A percentile compares a stretch with the other conserved stretches of the same genome.
Evolutionary conservation across 2,329 filamentous ascomycete species (phyloP).

Genomic region (Ceratocystis ficicola): DNA sequence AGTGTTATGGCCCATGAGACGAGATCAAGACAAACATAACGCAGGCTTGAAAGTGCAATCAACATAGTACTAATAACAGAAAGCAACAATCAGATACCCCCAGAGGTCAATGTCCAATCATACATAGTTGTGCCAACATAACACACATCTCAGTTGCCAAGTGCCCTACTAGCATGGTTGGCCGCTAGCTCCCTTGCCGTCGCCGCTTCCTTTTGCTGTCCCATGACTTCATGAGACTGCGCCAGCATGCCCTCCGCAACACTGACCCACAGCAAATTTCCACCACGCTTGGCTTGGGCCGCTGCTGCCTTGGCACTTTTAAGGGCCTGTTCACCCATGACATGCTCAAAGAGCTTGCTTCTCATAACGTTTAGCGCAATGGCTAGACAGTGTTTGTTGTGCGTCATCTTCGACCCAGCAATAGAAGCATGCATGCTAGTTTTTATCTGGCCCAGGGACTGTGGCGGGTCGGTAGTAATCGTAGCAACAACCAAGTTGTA

Average conservation of each 20-base stretch:
- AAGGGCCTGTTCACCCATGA: conserved; percentile 67
- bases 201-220: conserved; percentile 40
- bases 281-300: conserved; percentile 55
- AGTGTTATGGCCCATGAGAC: not conserved
- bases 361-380: conserved; percentile 81
- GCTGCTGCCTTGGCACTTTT: conserved; percentile 62
- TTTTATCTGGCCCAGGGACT: conserved; percentile 65
- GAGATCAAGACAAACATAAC: not conserved
- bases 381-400: conserved; percentile 68
- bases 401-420: conserved; percentile 52
- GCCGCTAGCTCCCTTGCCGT: conserved; percentile 34
- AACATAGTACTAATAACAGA: not conserved
- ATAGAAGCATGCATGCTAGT: conserved; percentile 63
- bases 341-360: conserved; percentile 65
- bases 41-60: too few relatives aligned
- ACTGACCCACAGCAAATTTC: conserved; percentile 64
- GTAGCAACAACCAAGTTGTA: conserved; percentile 65
- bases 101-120: not conserved
- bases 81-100: not conserved
- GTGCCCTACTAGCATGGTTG: conserved; percentile 19
- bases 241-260: conserved; percentile 70
- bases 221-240: conserved; percentile 61
- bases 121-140: not conserved
- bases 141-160: conserved; percentile 11
- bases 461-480: conserved; percentile 47